Base-by-base conservation (phyloP, 177 flowering plant genomes). In the Tripterygium wilfordii region DNA sequence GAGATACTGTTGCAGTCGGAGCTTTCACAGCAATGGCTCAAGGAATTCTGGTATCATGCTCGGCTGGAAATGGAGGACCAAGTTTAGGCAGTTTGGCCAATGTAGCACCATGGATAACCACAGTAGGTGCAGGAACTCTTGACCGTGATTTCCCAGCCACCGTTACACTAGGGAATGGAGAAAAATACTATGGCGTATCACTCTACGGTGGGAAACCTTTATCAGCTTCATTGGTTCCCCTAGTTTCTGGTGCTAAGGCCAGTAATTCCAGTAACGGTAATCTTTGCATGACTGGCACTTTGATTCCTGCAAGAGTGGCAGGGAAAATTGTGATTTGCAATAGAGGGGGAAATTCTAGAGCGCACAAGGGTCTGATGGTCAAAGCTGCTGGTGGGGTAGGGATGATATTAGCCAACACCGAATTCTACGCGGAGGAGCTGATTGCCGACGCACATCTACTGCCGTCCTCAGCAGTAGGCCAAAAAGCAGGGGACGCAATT, bases 21-120 rank as follows among this genome's bases (percentile, higher is more conserved):
- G 74, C 85, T 12, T 84, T 79, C 45, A 33, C 64, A 1, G 90
- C 90, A 0, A 66, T 54, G 57, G 66, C 42, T 29, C 61, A 51
- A 3, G 91, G 91, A 8, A 66, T 83, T 9, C 26, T 78, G 1
- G 82, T 84, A 5, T 72, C 85, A 15, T 73, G 78, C 58, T 77
- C 92, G 0, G 92, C 88, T 2, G 91, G 88, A 22, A 83, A 83
- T 48, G 55, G 61, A 4, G 91, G 91, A 0, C 91, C 91, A 1
- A 24, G 36, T 25, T 3, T 65, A 0, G 49, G 49, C 38, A 63
- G 58, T 33, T 53, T 81, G 48, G 64, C 80, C 10, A 78, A 80
- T 42, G 75, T 75, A 1, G 91, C 91, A 0, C 88, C 88, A 1
- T 82, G 88, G 88, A 68, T 82, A 26, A 66, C 73, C 44, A 75